Evolutionary conservation across 2,329 filamentous ascomycete genomes (phyloP).

Genomic region (Hypoxylon sp.): DNA sequence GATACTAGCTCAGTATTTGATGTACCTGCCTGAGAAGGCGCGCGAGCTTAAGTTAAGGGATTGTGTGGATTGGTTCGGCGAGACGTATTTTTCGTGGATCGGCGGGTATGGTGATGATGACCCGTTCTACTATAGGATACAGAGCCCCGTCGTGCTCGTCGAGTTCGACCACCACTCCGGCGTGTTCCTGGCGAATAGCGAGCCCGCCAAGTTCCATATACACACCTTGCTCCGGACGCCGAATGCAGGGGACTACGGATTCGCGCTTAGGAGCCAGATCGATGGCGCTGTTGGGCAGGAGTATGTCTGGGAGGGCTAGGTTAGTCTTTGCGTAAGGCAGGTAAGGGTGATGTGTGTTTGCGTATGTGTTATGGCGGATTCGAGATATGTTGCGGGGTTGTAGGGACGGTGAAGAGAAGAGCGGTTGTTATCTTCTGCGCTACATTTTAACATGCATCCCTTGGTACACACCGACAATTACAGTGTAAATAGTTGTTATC

Average conservation of each 20-base stretch:
- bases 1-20: constrained; percentile 75
- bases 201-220: constrained; percentile 84
- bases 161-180: constrained; percentile 88
- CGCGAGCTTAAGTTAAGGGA: constrained; percentile 69
- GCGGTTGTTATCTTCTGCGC: constrained; percentile 12
- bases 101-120: constrained; percentile 77
- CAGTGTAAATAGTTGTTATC: neutral
- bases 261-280: constrained; percentile 62
- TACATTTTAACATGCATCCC: constrained; percentile 13
- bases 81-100: constrained; percentile 87
- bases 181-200: constrained; percentile 80
- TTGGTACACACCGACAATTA: neutral
- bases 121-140: constrained; percentile 83
- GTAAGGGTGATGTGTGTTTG: neutral
- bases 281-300: constrained; percentile 55
- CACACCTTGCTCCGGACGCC: constrained; percentile 81
- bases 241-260: constrained; percentile 83
- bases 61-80: constrained; percentile 69
- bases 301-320: constrained; percentile 60
- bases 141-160: constrained; percentile 80
- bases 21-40: constrained; percentile 75
- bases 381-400: neutral
- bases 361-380: neutral
- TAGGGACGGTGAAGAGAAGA: neutral
- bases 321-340: neutral